Conservation (phyloP, 2,329 filamentous ascomycete species). For the Catunica adiposa region DNA sequence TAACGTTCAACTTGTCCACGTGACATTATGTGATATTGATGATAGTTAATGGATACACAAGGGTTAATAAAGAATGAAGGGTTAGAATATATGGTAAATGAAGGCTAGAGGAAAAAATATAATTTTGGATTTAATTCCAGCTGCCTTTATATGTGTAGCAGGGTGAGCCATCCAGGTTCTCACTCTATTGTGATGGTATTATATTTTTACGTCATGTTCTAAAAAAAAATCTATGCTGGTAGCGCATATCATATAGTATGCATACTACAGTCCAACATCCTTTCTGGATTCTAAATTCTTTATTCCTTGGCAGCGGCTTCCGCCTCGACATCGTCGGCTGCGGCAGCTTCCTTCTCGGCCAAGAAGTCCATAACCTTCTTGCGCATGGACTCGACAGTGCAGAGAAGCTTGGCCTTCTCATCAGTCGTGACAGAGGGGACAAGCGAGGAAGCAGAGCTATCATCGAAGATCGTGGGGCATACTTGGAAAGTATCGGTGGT, state of each 20-base stretch:
- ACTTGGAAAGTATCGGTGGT: too few species aligned
- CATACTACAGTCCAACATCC: too few species aligned
- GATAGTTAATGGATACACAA: neutral
- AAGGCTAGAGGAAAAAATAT: neutral
- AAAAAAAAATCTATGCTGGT: neutral
- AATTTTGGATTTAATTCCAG: neutral
- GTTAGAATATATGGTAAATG: neutral
- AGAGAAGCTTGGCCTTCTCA: constrained; percentile 28
- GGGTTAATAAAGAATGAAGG: neutral
- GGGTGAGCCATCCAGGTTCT: neutral
- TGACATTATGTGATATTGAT: neutral
- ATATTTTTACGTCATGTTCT: neutral
- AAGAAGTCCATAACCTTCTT: constrained; percentile 24
- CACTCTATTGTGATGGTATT: neutral
- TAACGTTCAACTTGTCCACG: neutral
- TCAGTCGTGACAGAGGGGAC: constrained; percentile 21
- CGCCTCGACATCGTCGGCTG: neutral
- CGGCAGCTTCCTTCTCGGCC: constrained; percentile 17
- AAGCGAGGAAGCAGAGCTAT: constrained; percentile 18
- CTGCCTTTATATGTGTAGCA: neutral
- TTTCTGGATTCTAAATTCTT: neutral
- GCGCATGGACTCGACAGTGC: constrained; percentile 31
- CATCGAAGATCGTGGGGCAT: constrained; percentile 8
- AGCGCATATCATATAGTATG: too few species aligned
- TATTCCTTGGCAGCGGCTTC: neutral